These are phyloP conservation scores for Wickerhamiella hasegawae DNA, from an alignment of 805 yeast species.

Conservation along the genomic window DNA sequence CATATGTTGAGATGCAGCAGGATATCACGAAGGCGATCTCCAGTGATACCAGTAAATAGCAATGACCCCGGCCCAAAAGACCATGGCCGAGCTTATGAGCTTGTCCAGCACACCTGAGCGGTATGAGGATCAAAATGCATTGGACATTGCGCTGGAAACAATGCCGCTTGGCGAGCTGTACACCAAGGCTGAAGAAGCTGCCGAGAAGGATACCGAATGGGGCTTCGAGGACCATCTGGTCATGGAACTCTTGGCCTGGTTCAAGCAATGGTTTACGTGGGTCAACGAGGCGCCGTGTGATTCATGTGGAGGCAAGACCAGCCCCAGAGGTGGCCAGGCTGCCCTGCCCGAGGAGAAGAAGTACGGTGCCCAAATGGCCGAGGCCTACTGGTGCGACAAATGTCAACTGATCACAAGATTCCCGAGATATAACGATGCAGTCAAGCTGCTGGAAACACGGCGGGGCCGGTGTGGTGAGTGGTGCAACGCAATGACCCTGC, in stretches of 20 bases:
- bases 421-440: constrained; percentile 62
- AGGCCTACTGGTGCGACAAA: constrained; percentile 41
- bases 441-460: constrained; percentile 41
- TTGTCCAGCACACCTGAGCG: too few species aligned
- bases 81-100: too few species aligned
- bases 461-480: constrained; percentile 90
- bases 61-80: too few species aligned
- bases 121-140: constrained; percentile 30
- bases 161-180: constrained; percentile 47
- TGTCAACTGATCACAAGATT: constrained; percentile 41
- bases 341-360: constrained; percentile 32
- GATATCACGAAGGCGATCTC: too few species aligned
- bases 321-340: constrained; percentile 23
- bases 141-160: constrained; percentile 43
- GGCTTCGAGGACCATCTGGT: constrained; percentile 44
- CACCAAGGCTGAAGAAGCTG: constrained; percentile 30
- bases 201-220: constrained; percentile 16
- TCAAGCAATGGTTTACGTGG: constrained; percentile 75
- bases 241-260: constrained; percentile 44
- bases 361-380: constrained; percentile 43
- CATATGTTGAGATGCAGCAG: too few species aligned
- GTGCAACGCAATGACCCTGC: constrained; percentile 68
- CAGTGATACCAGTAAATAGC: too few species aligned
- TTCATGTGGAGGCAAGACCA: constrained; percentile 33
- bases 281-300: constrained; percentile 53